These are phyloP conservation scores for Trametes sp. DNA, from an alignment of 1,284 basidiomycete genomes.

Conservation along the genomic window DNA sequence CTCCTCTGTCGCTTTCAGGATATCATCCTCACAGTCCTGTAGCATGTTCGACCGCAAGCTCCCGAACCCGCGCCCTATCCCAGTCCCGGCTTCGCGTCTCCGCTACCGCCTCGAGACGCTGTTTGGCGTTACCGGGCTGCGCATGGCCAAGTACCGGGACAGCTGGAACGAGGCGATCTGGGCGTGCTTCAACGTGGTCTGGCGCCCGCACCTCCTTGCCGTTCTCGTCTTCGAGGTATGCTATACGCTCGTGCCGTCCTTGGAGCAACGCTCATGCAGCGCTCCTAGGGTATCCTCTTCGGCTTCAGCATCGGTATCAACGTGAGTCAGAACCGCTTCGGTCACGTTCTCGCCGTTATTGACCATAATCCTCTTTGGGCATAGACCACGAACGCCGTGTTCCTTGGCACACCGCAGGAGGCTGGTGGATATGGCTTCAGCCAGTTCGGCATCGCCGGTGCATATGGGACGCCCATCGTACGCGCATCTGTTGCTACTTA, in stretches of 20 bases:
- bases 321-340: slow-evolving; percentile 46
- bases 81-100: slow-evolving; percentile 52
- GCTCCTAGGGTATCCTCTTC: slow-evolving; percentile 59
- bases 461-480: slow-evolving; percentile 72
- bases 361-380: neutral
- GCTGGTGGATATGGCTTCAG: slow-evolving; percentile 68
- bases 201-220: slow-evolving; percentile 68
- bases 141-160: slow-evolving; percentile 67
- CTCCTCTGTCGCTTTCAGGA: neutral
- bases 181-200: slow-evolving; percentile 61
- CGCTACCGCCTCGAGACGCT: slow-evolving; percentile 67
- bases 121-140: slow-evolving; percentile 68
- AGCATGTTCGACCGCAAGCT: slow-evolving; percentile 71
- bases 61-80: slow-evolving; percentile 49
- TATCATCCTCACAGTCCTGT: neutral
- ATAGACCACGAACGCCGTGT: slow-evolving; percentile 75
- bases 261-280: neutral
- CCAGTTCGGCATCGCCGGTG: slow-evolving; percentile 59
- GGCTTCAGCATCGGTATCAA: slow-evolving; percentile 80
- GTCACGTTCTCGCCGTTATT: neutral
- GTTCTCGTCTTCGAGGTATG: slow-evolving; percentile 66
- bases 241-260: neutral
- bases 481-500: slow-evolving; percentile 22
- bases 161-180: slow-evolving; percentile 58
- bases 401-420: slow-evolving; percentile 63